Percentiles rank a stretch among this genome's conserved stretches.
phyloP scores from a whole-genome alignment of 495 filamentous ascomycete species.

The Articulospora tetracladia region DNA sequence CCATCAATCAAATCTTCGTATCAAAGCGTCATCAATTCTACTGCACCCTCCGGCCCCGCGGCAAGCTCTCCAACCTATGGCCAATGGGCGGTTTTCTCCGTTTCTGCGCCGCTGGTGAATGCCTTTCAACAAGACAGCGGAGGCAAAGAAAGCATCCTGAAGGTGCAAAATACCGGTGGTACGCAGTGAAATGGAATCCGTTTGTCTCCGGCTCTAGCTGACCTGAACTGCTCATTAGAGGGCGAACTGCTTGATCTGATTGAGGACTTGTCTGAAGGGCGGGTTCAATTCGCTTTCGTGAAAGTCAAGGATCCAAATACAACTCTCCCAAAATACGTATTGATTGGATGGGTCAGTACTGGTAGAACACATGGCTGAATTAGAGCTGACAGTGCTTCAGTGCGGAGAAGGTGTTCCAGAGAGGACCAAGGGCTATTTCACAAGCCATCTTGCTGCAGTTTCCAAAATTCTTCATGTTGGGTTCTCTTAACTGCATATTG shows the following conservation, averaged over 20 bases:
- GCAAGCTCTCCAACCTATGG: slow-evolving; percentile 67
- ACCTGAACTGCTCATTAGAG: slow-evolving; percentile 49
- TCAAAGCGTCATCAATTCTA: slow-evolving; percentile 75
- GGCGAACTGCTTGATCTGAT: slow-evolving; percentile 93
- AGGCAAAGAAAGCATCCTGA: slow-evolving; percentile 88
- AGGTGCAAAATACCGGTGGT: slow-evolving; percentile 91
- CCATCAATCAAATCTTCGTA: slow-evolving; percentile 92
- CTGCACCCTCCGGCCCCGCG: slow-evolving; percentile 56
- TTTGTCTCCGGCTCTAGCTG: background rate
- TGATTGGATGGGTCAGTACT: slow-evolving; percentile 75
- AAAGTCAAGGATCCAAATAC: slow-evolving; percentile 96
- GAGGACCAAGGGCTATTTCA: slow-evolving; percentile 96
- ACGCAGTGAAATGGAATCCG: background rate
- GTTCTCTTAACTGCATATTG: background rate
- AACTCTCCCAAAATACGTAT: slow-evolving; percentile 81
- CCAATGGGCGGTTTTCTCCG: slow-evolving; percentile 89
- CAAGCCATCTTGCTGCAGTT: slow-evolving; percentile 83
- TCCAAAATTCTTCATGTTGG: slow-evolving; percentile 76
- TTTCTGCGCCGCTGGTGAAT: slow-evolving; percentile 83
- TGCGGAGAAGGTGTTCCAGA: slow-evolving; percentile 98
- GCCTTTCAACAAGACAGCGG: slow-evolving; percentile 81
- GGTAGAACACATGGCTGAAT: background rate
- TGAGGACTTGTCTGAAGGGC: slow-evolving; percentile 95
- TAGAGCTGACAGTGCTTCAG: slow-evolving; percentile 27
- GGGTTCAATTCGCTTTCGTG: slow-evolving; percentile 93